These are phyloP conservation scores for Aegilops tauschii DNA, from an alignment of 176 grass and related monocot species.

Conservation along the genomic window DNA sequence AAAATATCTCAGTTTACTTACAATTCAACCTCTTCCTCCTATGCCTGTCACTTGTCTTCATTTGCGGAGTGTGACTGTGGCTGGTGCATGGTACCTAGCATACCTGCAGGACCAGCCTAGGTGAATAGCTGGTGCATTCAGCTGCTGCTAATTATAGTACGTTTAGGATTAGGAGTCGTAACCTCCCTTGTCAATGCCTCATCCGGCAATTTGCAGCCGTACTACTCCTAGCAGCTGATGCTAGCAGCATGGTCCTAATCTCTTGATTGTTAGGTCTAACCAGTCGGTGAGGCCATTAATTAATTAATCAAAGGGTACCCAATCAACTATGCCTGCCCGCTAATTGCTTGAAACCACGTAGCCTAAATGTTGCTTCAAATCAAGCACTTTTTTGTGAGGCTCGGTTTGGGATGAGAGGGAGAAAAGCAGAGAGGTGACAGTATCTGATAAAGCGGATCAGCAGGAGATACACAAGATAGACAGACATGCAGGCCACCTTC, in stretches of 20 bases:
- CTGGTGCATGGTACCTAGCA: not conserved
- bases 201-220: not conserved
- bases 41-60: not conserved
- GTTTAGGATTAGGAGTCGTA: not conserved
- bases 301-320: not conserved
- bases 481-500: conserved; percentile 19
- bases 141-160: not conserved
- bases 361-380: too few species aligned
- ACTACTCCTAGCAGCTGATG: not conserved
- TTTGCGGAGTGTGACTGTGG: not conserved
- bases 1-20: not conserved
- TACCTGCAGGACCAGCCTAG: conserved; percentile 17
- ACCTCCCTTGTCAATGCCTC: not conserved
- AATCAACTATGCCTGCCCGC: not conserved
- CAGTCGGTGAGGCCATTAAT: not conserved
- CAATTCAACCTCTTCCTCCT: not conserved
- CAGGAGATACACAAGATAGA: not conserved
- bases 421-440: not conserved
- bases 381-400: not conserved
- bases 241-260: conserved; percentile 17
- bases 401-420: not conserved
- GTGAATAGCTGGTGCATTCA: not conserved
- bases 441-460: not conserved
- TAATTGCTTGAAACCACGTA: conserved; percentile 6
- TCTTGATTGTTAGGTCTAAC: conserved; percentile 9